These are phyloP conservation scores for Epichloe gansuensis DNA, from an alignment of 2,329 filamentous ascomycete species.

Conservation along the genomic window DNA sequence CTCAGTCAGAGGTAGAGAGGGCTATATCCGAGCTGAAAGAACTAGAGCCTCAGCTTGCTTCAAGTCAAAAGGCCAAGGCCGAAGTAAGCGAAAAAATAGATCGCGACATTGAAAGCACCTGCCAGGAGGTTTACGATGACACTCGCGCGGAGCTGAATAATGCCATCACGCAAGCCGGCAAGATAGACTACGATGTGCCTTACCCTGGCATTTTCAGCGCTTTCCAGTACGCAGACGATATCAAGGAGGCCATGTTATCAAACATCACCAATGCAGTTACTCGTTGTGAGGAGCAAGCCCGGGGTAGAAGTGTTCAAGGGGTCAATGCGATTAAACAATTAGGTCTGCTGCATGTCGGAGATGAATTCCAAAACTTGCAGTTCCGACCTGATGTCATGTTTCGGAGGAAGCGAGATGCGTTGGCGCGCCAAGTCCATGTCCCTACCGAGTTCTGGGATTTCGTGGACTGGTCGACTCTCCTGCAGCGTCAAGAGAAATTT, in stretches of 20 bases:
- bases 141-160: constrained; percentile 61
- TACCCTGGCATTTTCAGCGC: constrained; percentile 78
- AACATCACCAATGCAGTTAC: constrained; percentile 70
- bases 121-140: constrained; percentile 72
- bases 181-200: constrained; percentile 64
- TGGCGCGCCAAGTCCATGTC: constrained; percentile 76
- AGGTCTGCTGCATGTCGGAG: constrained; percentile 75
- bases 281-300: constrained; percentile 75
- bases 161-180: constrained; percentile 67
- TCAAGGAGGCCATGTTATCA: constrained; percentile 84
- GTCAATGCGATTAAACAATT: constrained; percentile 82
- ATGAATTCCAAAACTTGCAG: constrained; percentile 72
- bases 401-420: constrained; percentile 62
- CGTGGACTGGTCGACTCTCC: constrained; percentile 69
- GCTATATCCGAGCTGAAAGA: constrained; percentile 69
- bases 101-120: constrained; percentile 69
- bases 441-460: constrained; percentile 87
- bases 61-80: constrained; percentile 64
- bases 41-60: constrained; percentile 74
- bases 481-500: constrained; percentile 88
- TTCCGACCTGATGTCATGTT: constrained; percentile 96
- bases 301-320: constrained; percentile 60
- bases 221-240: constrained; percentile 85
- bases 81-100: constrained; percentile 76
- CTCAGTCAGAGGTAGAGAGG: constrained; percentile 70